These are phyloP conservation scores for Sporothrix dimorphospora DNA, from an alignment of 2,329 filamentous ascomycete species.

Conservation along the genomic window DNA sequence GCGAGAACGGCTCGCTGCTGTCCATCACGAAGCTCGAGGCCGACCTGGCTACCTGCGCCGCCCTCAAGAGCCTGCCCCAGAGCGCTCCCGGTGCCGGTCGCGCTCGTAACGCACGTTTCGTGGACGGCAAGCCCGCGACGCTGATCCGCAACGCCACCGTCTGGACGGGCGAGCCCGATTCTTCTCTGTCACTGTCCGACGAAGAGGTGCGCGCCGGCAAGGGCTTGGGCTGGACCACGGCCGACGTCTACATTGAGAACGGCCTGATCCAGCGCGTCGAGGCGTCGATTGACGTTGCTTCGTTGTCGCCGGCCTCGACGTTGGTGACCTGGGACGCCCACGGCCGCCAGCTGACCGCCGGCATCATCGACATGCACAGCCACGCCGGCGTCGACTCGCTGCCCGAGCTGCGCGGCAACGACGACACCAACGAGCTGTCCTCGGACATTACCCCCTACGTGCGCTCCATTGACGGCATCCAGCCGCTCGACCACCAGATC, in stretches of 20 bases:
- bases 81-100: slow-evolving; percentile 61
- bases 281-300: slow-evolving; percentile 44
- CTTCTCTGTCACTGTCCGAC: slow-evolving; percentile 51
- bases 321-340: slow-evolving; percentile 54
- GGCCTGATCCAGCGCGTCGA: slow-evolving; percentile 63
- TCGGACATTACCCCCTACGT: slow-evolving; percentile 69
- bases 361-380: slow-evolving; percentile 73
- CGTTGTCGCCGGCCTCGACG: background rate
- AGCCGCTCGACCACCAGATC: slow-evolving; percentile 66
- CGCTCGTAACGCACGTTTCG: slow-evolving; percentile 62
- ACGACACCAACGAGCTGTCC: slow-evolving; percentile 67
- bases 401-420: slow-evolving; percentile 57
- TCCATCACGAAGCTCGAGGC: slow-evolving; percentile 57
- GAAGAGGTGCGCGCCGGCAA: slow-evolving; percentile 61
- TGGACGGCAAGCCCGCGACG: slow-evolving; percentile 61
- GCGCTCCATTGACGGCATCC: slow-evolving; percentile 66
- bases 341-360: slow-evolving; percentile 65
- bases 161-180: slow-evolving; percentile 64
- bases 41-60: slow-evolving; percentile 59
- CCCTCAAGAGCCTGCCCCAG: slow-evolving; percentile 56
- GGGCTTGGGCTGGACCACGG: slow-evolving; percentile 61
- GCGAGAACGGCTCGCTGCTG: slow-evolving; percentile 38
- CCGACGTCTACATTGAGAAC: slow-evolving; percentile 64
- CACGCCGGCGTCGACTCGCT: slow-evolving; percentile 64
- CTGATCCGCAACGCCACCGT: slow-evolving; percentile 69